Base-by-base conservation (phyloP, 345 rosid species). In the Toxicodendron radicans region DNA sequence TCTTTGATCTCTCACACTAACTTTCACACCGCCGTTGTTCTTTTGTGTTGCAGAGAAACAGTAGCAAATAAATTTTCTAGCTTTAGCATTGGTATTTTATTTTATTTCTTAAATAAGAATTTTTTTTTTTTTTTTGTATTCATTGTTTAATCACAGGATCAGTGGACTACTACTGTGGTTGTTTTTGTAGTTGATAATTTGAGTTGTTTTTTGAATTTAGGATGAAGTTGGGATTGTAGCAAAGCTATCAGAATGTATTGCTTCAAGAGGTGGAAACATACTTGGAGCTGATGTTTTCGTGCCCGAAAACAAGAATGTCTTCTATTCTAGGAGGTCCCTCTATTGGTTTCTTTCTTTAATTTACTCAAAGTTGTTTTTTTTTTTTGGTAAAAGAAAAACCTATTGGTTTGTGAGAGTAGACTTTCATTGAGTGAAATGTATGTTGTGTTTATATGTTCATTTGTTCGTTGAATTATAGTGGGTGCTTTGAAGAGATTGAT, bases 201-300 rank as follows among this genome's bases (percentile, higher is more conserved):
- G 68, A 54, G 18, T 41, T 61, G 27, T 20, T 68, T 68, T 69
- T 60, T 72, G 74, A 69, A 59, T 64, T 10, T 84, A 93, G 97
- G 98, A 95, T 84, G 83, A 46, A 33, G 93, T 91, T 66, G 98
- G 98, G 53, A 95, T 95, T 72, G 95, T 94, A 18, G 99, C 99
- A 0, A 93, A 89, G 73, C 77, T 95, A 30, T 95, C 93, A 3
- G 98, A 95, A 30, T 93, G 98, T 58, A 95, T 93, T 80, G 97
- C 99, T 77, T 87, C 97, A 27, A 89, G 88, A 27, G 93, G 99
- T 1, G 99, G 97, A 43, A 95, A 93, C 85, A 95, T 95, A 83
- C 96, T 91, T 66, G 89, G 79, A 10, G 94, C 94, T 23, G 98
- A 95, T 85, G 90, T 95, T 53, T 95, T 93, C 70, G 98, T 95